A percentile compares a stretch with the other conserved stretches of the same genome.
Evolutionary conservation across 768 basidiomycete species (phyloP).

Genomic region (Heimioporus sp.): DNA sequence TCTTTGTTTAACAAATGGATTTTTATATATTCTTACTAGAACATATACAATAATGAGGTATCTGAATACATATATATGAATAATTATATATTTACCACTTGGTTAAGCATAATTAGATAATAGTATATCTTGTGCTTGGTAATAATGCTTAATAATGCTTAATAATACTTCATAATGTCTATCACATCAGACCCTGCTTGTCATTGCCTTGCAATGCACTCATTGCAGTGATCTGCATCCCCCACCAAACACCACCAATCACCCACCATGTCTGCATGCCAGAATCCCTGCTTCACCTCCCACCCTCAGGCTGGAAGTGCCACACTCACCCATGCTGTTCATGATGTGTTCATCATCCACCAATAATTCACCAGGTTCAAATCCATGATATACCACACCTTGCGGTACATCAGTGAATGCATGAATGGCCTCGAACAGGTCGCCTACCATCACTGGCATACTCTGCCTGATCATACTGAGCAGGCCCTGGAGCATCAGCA

Average conservation of each 20-base stretch:
- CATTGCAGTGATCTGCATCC: too few relatives aligned
- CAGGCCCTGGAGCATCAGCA: slow-evolving; percentile 45
- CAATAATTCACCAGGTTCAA: slow-evolving; percentile 18
- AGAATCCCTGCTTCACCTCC: slow-evolving; percentile 39
- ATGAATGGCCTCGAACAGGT: slow-evolving; percentile 49
- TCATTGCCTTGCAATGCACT: too few relatives aligned
- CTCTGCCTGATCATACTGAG: slow-evolving; percentile 40
- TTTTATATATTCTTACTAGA: too few relatives aligned
- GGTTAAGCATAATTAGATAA: too few relatives aligned
- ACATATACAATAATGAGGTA: too few relatives aligned
- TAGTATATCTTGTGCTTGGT: too few relatives aligned
- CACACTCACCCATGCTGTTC: slow-evolving; percentile 38
- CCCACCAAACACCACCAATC: slow-evolving; percentile 44
- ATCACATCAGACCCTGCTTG: too few relatives aligned
- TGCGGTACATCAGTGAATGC: slow-evolving; percentile 38
- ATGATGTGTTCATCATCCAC: slow-evolving; percentile 22
- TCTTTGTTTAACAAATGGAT: too few relatives aligned
- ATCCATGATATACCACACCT: slow-evolving; percentile 23
- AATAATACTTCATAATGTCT: too few relatives aligned
- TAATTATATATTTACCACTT: too few relatives aligned
- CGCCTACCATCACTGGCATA: slow-evolving; percentile 37
- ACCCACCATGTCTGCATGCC: slow-evolving; percentile 51
- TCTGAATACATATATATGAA: too few relatives aligned
- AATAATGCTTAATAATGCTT: too few relatives aligned
- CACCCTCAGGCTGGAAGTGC: slow-evolving; percentile 41